Conservation (phyloP, 495 filamentous ascomycete species). For the Podospora comata region DNA sequence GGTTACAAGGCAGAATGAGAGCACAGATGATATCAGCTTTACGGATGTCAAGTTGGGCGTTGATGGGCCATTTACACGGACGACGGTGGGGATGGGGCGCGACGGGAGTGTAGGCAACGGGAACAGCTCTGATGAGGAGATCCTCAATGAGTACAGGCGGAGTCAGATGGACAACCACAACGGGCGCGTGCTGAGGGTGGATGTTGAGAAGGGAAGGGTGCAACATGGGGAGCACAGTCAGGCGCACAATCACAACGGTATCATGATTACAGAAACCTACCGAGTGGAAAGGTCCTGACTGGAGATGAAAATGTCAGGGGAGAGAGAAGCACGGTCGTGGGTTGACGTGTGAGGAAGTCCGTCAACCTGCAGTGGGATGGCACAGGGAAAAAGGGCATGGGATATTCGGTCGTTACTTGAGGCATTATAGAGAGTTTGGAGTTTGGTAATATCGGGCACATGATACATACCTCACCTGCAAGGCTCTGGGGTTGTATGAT, state of each 20-base stretch:
- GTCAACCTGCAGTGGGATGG: background rate
- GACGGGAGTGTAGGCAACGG: background rate
- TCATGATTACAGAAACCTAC: slow-evolving; percentile 14
- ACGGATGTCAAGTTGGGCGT: slow-evolving; percentile 16
- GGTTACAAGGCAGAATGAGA: background rate
- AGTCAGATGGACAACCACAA: background rate
- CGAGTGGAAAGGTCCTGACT: slow-evolving; percentile 13
- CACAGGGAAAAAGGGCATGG: background rate
- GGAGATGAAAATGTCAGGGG: background rate
- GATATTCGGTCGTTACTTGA: background rate
- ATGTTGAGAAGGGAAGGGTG: background rate
- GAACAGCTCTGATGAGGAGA: slow-evolving; percentile 14
- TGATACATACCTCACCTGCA: no score
- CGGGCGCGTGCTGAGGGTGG: background rate
- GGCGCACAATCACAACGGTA: slow-evolving; percentile 3
- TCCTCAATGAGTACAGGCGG: slow-evolving; percentile 13
- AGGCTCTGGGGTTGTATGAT: background rate
- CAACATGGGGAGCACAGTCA: background rate
- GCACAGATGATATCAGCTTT: slow-evolving; percentile 12
- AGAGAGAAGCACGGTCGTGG: background rate
- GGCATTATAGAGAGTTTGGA: background rate
- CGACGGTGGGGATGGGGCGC: slow-evolving; percentile 11
- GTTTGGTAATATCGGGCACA: background rate
- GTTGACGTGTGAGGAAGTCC: background rate
- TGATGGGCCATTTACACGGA: slow-evolving; percentile 13